Percentiles rank a stretch among this genome's conserved stretches.
These are phyloP conservation scores for Pyrenochaeta sp. DNA, from an alignment of 2,329 filamentous ascomycete species.

Conservation along the genomic window DNA sequence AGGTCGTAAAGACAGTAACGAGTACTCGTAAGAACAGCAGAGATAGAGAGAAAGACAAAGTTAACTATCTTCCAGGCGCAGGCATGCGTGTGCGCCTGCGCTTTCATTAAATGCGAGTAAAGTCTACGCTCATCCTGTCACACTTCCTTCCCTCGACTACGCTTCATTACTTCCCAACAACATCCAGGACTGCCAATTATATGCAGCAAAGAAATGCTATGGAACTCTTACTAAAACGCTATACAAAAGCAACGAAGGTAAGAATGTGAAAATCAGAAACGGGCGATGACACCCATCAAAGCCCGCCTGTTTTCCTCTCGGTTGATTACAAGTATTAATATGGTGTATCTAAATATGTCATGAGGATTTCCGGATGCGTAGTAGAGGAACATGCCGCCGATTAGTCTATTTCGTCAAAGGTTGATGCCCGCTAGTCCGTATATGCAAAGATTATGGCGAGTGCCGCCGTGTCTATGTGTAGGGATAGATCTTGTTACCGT, in stretches of 20 bases:
- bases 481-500: not conserved
- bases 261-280: not conserved
- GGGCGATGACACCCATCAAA: not conserved
- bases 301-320: not conserved
- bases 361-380: not conserved
- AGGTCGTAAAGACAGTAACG: not conserved
- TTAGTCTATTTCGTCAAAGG: conserved; percentile 2
- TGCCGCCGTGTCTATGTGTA: conserved; percentile 4
- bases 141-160: not conserved
- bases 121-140: not conserved
- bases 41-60: not conserved
- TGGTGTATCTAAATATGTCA: not conserved
- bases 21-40: not conserved
- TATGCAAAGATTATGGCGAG: conserved; percentile 6
- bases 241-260: not conserved
- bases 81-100: not conserved
- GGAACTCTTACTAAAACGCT: not conserved
- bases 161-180: not conserved
- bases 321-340: conserved; percentile 9
- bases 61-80: not conserved
- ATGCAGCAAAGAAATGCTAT: not conserved
- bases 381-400: not conserved
- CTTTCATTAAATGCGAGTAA: not conserved
- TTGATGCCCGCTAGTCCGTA: not conserved
- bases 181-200: not conserved